Evolutionary conservation across 2,329 filamentous ascomycete genomes (phyloP), one percentile per base, ranked within the genome.

Genomic region (Colletotrichum cuscutae): DNA sequence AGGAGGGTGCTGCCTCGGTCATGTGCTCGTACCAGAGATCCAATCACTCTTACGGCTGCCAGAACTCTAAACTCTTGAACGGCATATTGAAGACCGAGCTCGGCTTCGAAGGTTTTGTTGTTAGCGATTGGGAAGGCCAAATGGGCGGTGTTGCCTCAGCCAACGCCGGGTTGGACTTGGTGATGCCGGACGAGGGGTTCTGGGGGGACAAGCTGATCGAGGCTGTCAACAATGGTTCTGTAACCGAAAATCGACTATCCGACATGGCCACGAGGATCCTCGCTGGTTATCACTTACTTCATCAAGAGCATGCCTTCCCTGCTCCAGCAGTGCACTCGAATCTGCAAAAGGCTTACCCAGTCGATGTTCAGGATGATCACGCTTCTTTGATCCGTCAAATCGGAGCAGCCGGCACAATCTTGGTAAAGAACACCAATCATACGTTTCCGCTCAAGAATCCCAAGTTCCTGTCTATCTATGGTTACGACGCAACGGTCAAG

Each of bases 391-490:
- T 73, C 35, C 64, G 68, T 2, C 52, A 68, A 13, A 68, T 72
- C 13, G 72, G 89, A 62, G 87, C 88, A 1, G 89, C 89, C 0
- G 89, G 90, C 5, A 94, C 93, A 63, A 93, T 95, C 30, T 86
- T 97, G 0, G 85, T 97, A 65, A 97, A 97, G 85, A 97, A 97
- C 80, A 83, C 83, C 3, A 86, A 87, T 58, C 85, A 86, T 8
- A 84, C 87, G 0, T 83, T 96, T 7, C 94, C 94, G 0, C 86
- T 96, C 46, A 80, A 78, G 68, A 90, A 84, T 6, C 81, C 64
- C 6, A 72, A 83, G 65, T 86, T 89, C 80, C 75, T 92, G 84
- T 87, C 89, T 77, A 81, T 92, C 78, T 86, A 90, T 84, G 83
- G 93, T 76, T 84, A 90, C 86, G 84, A 94, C 89, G 95, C 95